Evolutionary conservation across 2,329 filamentous ascomycete genomes (phyloP), one percentile per base, ranked within the genome.

Genomic region (Ascochyta pisi): DNA sequence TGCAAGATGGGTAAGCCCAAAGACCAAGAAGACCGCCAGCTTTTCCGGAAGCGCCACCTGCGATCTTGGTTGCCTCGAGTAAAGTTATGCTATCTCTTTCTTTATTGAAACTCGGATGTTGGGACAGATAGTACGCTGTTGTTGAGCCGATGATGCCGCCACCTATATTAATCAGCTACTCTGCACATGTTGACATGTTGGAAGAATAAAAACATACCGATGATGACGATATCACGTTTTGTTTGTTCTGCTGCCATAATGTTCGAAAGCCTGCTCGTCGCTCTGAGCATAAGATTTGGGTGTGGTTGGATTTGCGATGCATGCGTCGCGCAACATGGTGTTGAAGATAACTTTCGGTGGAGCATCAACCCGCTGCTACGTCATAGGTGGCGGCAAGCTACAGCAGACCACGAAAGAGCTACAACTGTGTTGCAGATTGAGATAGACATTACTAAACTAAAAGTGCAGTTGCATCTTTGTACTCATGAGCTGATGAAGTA

Each of bases 91-190:
- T 88, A 74, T 96, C 91, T 49, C 85, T 84, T 22, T 84, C 77
- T 38, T 88, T 86, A 73, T 95, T 84, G 79, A 90, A 98, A 27
- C 84, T 87, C 26, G 91, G 87, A 74, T 98, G 93, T 61, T 91
- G 88, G 2, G 92, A 95, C 39, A 98, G 82, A 71, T 88, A 98
- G 77, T 98, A 98, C 54, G 94, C 93, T 5, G 91, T 92, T 45
- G 91, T 95, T 74, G 87, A 89, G 69, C 95, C 95, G 67, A 98
- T 96, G 61, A 98, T 92, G 66, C 94, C 94, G 65, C 92, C 94
- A 65, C 94, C 92, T 92, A 48, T 6, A 13, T 7, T 40, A 1
- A 43, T 63, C 33, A 56, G 35, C 35, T 43, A 46, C 19, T n/a
- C 31, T 16, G 16, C 16, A 8, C n/a, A 7, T 45, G 27, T 22